phyloP scores from a whole-genome alignment of 1,284 basidiomycete species.

The Austroboletus niveus region DNA sequence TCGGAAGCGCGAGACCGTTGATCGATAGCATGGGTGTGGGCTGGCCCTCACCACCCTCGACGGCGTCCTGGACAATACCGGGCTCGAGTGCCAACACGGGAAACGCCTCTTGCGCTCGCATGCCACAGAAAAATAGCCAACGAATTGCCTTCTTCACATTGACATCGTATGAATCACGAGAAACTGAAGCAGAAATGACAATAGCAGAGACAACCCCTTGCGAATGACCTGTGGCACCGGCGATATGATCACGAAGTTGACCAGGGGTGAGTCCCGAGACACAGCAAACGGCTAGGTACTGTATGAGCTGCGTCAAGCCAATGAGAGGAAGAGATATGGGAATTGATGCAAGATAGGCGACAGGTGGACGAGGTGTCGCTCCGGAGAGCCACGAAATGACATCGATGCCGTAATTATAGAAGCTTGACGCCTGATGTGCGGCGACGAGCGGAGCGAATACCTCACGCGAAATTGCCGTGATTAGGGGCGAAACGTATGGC shows the following conservation, averaged over 20 bases:
- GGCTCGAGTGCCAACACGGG: slow-evolving; percentile 93
- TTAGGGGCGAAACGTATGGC: slow-evolving; percentile 76
- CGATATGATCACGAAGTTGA: slow-evolving; percentile 73
- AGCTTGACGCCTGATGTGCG: slow-evolving; percentile 56
- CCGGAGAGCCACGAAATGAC: slow-evolving; percentile 85
- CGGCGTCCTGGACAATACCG: slow-evolving; percentile 79
- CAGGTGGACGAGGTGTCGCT: slow-evolving; percentile 66
- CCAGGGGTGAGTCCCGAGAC: slow-evolving; percentile 76
- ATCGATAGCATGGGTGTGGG: slow-evolving; percentile 95
- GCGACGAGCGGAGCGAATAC: slow-evolving; percentile 77
- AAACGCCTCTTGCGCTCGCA: slow-evolving; percentile 93
- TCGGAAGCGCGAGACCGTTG: slow-evolving; percentile 77
- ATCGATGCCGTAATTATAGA: slow-evolving; percentile 83
- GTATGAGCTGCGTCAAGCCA: slow-evolving; percentile 92
- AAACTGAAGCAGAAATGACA: slow-evolving; percentile 78
- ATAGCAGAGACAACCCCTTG: slow-evolving; percentile 95
- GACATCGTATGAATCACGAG: slow-evolving; percentile 68
- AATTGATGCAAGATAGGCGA: slow-evolving; percentile 89
- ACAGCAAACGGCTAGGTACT: slow-evolving; percentile 84
- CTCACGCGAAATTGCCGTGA: slow-evolving; percentile 62
- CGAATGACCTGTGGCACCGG: slow-evolving; percentile 93
- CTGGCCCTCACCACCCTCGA: slow-evolving; percentile 90
- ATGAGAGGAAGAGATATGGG: slow-evolving; percentile 97
- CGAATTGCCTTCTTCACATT: slow-evolving; percentile 84
- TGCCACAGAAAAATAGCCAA: slow-evolving; percentile 93